Percentiles rank a stretch among this genome's conserved stretches.
phyloP scores from a whole-genome alignment of 1,284 basidiomycete genomes.

The Ustilago trichophora region DNA sequence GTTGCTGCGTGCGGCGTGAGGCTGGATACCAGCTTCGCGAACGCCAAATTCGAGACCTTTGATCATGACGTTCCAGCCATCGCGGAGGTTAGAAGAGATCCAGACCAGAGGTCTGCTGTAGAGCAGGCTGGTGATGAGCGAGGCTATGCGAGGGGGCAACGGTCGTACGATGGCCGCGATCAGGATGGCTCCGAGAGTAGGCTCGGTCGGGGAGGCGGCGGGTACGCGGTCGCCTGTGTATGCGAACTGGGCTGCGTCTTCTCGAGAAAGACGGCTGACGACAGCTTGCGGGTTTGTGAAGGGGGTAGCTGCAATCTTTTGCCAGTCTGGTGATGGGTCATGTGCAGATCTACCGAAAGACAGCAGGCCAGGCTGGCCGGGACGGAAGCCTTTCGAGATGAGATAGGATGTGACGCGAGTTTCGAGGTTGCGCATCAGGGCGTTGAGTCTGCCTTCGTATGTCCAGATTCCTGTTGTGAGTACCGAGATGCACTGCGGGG shows the following conservation, averaged over 20 bases:
- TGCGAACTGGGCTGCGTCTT: constrained; percentile 7
- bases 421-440: constrained; percentile 62
- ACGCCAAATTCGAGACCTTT: constrained; percentile 35
- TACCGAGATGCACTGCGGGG: constrained; percentile 55
- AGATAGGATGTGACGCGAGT: constrained; percentile 34
- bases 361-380: constrained; percentile 36
- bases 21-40: constrained; percentile 35
- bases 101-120: constrained; percentile 23
- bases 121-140: constrained; percentile 1
- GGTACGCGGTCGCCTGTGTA: constrained; percentile 29
- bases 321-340: constrained; percentile 19
- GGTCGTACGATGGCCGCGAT: constrained; percentile 23
- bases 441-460: constrained; percentile 61
- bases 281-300: background rate
- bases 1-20: background rate
- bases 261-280: background rate
- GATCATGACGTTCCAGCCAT: constrained; percentile 45
- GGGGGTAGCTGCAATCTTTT: constrained; percentile 8
- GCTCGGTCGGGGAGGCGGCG: constrained; percentile 2
- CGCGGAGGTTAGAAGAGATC: constrained; percentile 33
- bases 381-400: constrained; percentile 32
- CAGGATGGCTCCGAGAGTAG: constrained; percentile 24
- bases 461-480: constrained; percentile 65
- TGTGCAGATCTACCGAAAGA: constrained; percentile 3
- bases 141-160: constrained; percentile 23